These are phyloP conservation scores for Tolypocladium inflatum DNA, from an alignment of 2,329 filamentous ascomycete species.

Conservation along the genomic window DNA sequence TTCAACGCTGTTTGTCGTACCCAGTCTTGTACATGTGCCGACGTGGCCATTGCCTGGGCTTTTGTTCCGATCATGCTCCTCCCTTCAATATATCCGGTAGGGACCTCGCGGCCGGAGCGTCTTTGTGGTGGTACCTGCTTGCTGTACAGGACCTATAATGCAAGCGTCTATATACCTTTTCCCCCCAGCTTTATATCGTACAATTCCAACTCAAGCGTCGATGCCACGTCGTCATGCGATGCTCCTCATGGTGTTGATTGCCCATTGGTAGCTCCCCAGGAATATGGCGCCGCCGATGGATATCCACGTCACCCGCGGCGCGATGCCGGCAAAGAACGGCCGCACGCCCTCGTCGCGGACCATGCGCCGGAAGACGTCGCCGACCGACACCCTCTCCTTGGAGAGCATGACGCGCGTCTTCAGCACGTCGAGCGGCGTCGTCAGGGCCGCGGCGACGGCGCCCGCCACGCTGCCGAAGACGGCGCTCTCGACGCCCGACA, in stretches of 20 bases:
- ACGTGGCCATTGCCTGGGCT: background rate
- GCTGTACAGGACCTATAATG: background rate
- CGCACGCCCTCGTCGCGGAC: conserved; percentile 51
- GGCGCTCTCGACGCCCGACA: conserved; percentile 70
- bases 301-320: conserved; percentile 88
- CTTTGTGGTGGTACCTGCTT: background rate
- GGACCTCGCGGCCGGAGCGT: background rate
- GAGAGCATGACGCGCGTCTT: conserved; percentile 96
- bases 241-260: conserved; percentile 57
- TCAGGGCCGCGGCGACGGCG: conserved; percentile 75
- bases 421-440: conserved; percentile 89
- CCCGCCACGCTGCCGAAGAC: conserved; percentile 78
- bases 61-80: background rate
- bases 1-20: background rate
- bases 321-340: conserved; percentile 67
- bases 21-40: background rate
- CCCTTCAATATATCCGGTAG: background rate
- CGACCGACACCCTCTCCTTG: conserved; percentile 51
- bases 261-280: conserved; percentile 86
- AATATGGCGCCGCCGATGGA: conserved; percentile 91
- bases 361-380: conserved; percentile 54
- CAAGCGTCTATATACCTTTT: conserved; percentile 2
- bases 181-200: conserved; percentile 3
- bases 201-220: conserved; percentile 1
- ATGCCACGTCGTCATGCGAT: background rate